Conservation (phyloP, 192 early-diverging fungal species). For the Coemansia sp. region DNA sequence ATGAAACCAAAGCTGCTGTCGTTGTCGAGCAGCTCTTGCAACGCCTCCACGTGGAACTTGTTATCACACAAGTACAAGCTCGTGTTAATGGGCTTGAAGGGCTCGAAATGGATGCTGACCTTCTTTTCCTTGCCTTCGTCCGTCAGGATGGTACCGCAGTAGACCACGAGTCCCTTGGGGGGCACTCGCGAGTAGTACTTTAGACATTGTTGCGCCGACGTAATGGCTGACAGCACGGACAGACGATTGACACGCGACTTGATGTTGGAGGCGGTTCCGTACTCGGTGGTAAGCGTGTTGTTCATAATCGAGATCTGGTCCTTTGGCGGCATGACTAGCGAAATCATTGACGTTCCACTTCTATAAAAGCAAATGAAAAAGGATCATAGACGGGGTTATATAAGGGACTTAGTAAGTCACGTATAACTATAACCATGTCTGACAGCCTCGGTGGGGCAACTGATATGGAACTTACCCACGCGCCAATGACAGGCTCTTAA, state of each 20-base stretch:
- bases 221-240: conserved; percentile 96
- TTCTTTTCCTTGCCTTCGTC: conserved; percentile 99
- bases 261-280: conserved; percentile 99
- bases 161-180: conserved; percentile 92
- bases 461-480: conserved; percentile 68
- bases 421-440: background rate
- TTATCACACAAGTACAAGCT: conserved; percentile 98
- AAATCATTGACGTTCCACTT: conserved; percentile 99
- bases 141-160: conserved; percentile 95
- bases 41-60: conserved; percentile 97
- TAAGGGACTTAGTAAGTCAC: background rate
- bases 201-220: conserved; percentile 93
- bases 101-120: conserved; percentile 98
- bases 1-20: conserved; percentile 99
- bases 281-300: conserved; percentile 97
- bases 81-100: conserved; percentile 99
- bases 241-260: conserved; percentile 98
- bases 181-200: conserved; percentile 94
- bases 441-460: background rate
- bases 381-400: background rate
- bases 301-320: conserved; percentile 88
- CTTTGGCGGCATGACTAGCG: conserved; percentile 91
- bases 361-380: conserved; percentile 23
- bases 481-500: conserved; percentile 92
- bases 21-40: conserved; percentile 87